Evolutionary conservation across 1,139 yeast genomes (phyloP), one percentile per base, ranked within the genome.

Genomic region (Casaregolazyma lundiana): DNA sequence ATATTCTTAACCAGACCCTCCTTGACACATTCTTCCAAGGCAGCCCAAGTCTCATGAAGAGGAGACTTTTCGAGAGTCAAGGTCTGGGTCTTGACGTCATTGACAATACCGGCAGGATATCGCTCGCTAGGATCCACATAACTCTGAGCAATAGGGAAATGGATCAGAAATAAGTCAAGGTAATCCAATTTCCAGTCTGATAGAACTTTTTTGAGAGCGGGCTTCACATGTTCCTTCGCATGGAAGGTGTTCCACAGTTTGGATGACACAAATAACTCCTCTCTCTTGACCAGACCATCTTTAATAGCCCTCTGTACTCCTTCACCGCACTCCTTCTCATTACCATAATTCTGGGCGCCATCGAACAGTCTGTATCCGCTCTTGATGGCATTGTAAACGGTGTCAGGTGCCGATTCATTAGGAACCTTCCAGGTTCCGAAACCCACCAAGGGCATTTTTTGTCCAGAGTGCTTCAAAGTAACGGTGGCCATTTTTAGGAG

Each of bases 171-270:
- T 53, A 85, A 71, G 62, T 85, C 94, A 43, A 84, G 77, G 58
- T 84, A 85, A 41, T 81, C 88, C 55, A 81, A 62, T 1, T 80
- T 80, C 55, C 85, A 69, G 59, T 79, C 80, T 51, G 72, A 60
- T 60, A 85, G 70, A 1, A 90, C 80, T 38, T 64, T 67, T 32
- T 78, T 75, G 44, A 84, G 65, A 1, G 84, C 87, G 13, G 56
- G 65, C 30, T 64, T 76, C n/a, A 80, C 80, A 41, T 74, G 67
- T 50, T 73, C 71, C 55, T 84, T 52, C 53, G 73, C 72, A 57
- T 85, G 95, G 74, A 64, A 83, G 55, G 69, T 72, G 73, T 85
- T 86, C 94, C 95, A 86, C 59, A 86, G 71, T 69, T 87, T 87
- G 47, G 95, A 83, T 41, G 85, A 84, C 55, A 86, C 72, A 64